phyloP scores from a whole-genome alignment of 768 basidiomycete genomes.

The Trametes maxima region DNA sequence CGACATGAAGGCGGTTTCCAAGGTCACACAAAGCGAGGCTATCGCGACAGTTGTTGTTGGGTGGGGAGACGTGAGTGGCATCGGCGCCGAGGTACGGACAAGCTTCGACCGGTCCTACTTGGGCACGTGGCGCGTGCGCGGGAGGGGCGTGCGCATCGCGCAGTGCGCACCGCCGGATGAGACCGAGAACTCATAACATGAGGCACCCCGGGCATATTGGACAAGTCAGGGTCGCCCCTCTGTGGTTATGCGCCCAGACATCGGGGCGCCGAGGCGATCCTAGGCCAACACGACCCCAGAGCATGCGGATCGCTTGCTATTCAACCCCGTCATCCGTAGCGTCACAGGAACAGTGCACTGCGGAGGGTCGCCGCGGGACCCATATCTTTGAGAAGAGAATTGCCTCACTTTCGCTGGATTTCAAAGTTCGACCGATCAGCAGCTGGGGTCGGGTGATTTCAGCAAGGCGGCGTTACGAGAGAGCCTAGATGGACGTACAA shows the following conservation, averaged over 20 bases:
- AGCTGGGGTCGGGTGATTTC: background rate
- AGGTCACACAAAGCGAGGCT: constrained; percentile 14
- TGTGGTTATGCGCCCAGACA: background rate
- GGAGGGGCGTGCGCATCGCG: background rate
- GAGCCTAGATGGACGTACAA: background rate
- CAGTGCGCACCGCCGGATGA: background rate
- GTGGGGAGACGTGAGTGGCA: background rate
- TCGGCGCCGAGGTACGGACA: background rate
- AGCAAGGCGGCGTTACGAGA: background rate
- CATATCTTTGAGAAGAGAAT: background rate
- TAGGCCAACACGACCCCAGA: constrained; percentile 1
- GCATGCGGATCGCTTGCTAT: background rate
- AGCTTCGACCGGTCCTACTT: background rate
- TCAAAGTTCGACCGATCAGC: background rate
- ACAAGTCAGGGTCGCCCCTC: constrained; percentile 8
- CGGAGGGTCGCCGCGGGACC: background rate
- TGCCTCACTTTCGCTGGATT: background rate
- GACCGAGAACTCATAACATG: background rate
- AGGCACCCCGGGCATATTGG: background rate
- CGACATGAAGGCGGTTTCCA: constrained; percentile 16
- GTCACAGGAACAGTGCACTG: background rate
- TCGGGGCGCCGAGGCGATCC: constrained; percentile 6
- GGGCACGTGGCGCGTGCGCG: constrained; percentile 4
- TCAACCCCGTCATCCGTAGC: background rate
- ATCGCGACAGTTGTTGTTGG: constrained; percentile 1